These are phyloP conservation scores for Aspergillus sp. DNA, from an alignment of 2,329 filamentous ascomycete genomes.

Conservation along the genomic window DNA sequence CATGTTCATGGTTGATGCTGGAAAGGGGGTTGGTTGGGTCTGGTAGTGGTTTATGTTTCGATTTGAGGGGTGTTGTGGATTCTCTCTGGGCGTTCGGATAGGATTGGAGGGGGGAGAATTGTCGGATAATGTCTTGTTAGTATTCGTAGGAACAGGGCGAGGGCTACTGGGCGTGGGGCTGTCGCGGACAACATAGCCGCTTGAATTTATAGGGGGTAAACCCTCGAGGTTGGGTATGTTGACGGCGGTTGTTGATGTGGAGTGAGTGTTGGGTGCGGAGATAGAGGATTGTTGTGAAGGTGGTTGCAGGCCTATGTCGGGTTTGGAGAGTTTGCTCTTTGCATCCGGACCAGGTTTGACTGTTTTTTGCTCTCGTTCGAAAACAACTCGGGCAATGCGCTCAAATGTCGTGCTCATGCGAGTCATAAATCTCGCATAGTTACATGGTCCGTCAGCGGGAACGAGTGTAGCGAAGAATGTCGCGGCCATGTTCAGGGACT, in stretches of 20 bases:
- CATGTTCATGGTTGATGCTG: constrained; percentile 6
- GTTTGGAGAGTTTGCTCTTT: constrained; percentile 25
- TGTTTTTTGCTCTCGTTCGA: constrained; percentile 85
- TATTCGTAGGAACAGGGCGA: neutral
- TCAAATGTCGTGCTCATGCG: constrained; percentile 89
- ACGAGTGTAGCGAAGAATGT: constrained; percentile 82
- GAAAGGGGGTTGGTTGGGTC: neutral
- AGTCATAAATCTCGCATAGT: constrained; percentile 86
- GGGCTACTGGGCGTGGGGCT: constrained; percentile 15
- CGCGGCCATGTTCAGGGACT: constrained; percentile 84
- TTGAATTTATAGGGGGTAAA: constrained; percentile 32
- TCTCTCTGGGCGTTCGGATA: neutral
- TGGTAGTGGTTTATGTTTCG: neutral
- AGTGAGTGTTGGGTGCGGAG: constrained; percentile 9
- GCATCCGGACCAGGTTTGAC: constrained; percentile 25
- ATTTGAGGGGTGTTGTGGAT: neutral
- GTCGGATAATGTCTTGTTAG: neutral
- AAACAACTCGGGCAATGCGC: constrained; percentile 79
- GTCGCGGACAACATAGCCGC: constrained; percentile 33
- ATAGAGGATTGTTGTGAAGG: constrained; percentile 2
- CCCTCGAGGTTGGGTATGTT: constrained; percentile 31
- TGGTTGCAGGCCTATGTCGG: constrained; percentile 19
- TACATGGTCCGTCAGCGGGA: constrained; percentile 73
- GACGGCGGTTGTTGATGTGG: constrained; percentile 8
- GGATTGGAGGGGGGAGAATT: neutral